Evolutionary conservation across 2,329 filamentous ascomycete genomes (phyloP), one percentile per base, ranked within the genome.

Genomic region (Tolypocladium nubicola): DNA sequence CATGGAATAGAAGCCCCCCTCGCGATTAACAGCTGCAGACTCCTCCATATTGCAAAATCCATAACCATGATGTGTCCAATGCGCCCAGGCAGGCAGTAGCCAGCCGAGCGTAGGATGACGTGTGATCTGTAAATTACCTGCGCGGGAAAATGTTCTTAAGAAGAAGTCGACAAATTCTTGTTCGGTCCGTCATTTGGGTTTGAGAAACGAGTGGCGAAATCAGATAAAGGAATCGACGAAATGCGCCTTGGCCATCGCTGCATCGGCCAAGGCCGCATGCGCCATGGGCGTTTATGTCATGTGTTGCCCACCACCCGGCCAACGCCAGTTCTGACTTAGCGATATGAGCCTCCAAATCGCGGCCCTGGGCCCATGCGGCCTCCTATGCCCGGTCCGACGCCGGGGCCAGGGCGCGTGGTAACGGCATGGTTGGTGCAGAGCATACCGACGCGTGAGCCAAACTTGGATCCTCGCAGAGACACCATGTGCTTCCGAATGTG

Each of bases 401-500:
- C 89, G 62, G 92, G 90, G 47, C 92, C 93, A 60, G 93, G 92
- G 57, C 92, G 90, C 65, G 91, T 97, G 55, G 89, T 83, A 64
- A 91, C 85, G 53, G 90, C 90, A 41, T 92, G 93, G 73, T 97
- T 97, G 75, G 90, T 96, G 77, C 95, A 99, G 56, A 99, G 87
- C 93, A 99, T 97, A 38, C 94, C 94, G 61, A 99, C 94, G 58
- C 94, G 90, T 59, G 94, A 99, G 60, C 94, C 94, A 71, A 97
- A 99, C 73, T 99, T 99, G 68, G 94, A 97, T 58, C 94, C 94
- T 60, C 94, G 89, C 53, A 99, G 87, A 57, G 94, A 99, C 10
- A 99, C 94, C 94, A 99, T 99, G 73, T 99, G 94, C 82, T 97
- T 97, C 65, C 90, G 88, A 66, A 99, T 96, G 69, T 99, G 94